These are phyloP conservation scores for Punctularia strigosozonata DNA, from an alignment of 768 basidiomycete genomes.

Conservation along the genomic window DNA sequence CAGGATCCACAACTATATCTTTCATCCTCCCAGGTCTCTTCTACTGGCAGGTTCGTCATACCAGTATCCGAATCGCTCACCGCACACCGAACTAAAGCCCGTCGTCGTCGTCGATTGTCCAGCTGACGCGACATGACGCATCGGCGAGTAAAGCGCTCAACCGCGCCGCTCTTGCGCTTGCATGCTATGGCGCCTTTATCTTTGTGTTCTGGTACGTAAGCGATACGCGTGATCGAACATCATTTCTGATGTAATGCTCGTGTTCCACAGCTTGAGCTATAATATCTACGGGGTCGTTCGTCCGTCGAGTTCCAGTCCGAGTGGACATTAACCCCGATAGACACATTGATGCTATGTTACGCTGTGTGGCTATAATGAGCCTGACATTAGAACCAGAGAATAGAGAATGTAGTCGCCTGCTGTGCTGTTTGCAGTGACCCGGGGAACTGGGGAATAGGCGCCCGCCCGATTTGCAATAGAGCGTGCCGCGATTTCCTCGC, in stretches of 20 bases:
- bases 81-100: constrained; percentile 5
- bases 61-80: constrained; percentile 6
- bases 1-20: constrained; percentile 92
- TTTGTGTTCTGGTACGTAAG: constrained; percentile 74
- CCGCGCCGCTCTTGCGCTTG: constrained; percentile 52
- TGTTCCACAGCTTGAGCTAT: constrained; percentile 50
- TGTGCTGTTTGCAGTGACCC: too few relatives aligned
- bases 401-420: too few relatives aligned
- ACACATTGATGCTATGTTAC: too few relatives aligned
- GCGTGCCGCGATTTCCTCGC: too few relatives aligned
- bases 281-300: constrained; percentile 61
- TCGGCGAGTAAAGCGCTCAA: constrained; percentile 40
- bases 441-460: too few relatives aligned
- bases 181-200: constrained; percentile 64
- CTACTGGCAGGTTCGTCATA: constrained; percentile 96
- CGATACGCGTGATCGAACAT: too few relatives aligned
- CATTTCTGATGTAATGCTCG: too few relatives aligned
- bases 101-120: constrained; percentile 9
- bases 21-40: constrained; percentile 92
- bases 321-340: too few relatives aligned
- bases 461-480: too few relatives aligned
- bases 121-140: constrained; percentile 63
- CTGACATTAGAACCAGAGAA: too few relatives aligned
- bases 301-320: too few relatives aligned
- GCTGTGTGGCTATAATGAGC: too few relatives aligned